A percentile compares a stretch with the other conserved stretches of the same genome.
These are phyloP conservation scores for Apocynum venetum DNA, from an alignment of 257 asterid species.

Conservation along the genomic window DNA sequence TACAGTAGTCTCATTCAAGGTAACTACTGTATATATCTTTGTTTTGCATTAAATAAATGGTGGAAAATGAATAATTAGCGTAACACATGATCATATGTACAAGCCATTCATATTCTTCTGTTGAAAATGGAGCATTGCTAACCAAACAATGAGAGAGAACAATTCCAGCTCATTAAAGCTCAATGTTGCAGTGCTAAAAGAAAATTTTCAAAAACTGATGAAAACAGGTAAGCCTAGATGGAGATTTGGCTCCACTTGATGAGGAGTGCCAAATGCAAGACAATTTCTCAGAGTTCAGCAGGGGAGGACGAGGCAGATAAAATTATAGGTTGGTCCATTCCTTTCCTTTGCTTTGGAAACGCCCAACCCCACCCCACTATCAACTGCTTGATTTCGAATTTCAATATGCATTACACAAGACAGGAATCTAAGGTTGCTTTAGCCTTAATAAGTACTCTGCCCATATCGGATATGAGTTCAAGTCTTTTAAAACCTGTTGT, in stretches of 20 bases:
- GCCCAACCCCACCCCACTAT: neutral
- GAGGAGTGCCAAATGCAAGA: slow-evolving; percentile 5
- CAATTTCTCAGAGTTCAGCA: neutral
- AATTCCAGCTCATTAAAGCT: neutral
- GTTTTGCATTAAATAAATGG: neutral
- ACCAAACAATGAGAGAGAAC: neutral
- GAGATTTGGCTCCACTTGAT: neutral
- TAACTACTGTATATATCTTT: no score
- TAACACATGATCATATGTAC: neutral
- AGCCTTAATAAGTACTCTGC: neutral
- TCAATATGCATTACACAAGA: neutral
- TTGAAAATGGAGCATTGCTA: neutral
- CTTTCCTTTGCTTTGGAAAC: neutral
- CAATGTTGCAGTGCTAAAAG: neutral
- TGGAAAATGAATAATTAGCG: neutral
- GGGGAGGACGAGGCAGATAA: neutral
- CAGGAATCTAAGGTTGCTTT: neutral
- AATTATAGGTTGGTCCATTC: slow-evolving; percentile 8
- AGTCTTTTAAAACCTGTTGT: no score
- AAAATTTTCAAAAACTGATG: neutral
- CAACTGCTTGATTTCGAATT: neutral
- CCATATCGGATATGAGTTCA: no score
- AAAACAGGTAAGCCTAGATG: slow-evolving; percentile 1
- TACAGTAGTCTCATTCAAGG: no score
- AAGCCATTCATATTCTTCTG: neutral